Evolutionary conservation across 2,329 filamentous ascomycete species (phyloP), one percentile per base, ranked within the genome.

Genomic region (Alternaria brassicicola): DNA sequence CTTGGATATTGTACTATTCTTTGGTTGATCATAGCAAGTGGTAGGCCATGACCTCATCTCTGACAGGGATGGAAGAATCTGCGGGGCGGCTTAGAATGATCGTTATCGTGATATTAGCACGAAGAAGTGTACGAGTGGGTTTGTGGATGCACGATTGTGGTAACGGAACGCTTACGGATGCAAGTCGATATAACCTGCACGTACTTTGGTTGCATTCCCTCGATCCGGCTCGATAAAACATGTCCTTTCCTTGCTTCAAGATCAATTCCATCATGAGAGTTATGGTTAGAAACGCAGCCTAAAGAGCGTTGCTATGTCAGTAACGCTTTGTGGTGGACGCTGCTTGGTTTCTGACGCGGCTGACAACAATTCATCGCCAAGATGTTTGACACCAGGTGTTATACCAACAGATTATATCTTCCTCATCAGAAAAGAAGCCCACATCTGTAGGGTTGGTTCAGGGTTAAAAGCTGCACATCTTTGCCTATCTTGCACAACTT

Each of bases 381-480:
- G 15, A 42, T n/a, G n/a, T n/a, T 12, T 43, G 42, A 31, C 42
- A 10, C 19, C 13, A 17, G 43, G 28, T 30, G 23, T 31, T 10
- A 28, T 31, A 25, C 30, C 23, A 46, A 13, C 36, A 42, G 21
- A 31, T 17, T 35, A 26, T 33, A 41, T 31, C 36, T 41, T 21
- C 19, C 26, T 42, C 19, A 35, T 48, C 26, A 30, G 23, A 21
- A 19, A 15, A 17, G 30, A 42, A 54, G 21, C 30, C 30, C 38
- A 41, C 31, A 46, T 28, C 21, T 52, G 54, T 57, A 45, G 51
- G 28, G 46, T 41, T 41, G 17, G 39, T 35, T 21, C 39, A 43
- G 23, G n/a, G 17, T 26, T 21, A 23, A 28, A 33, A 19, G 46
- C 30, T 57, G 54, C 28, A 45, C 17, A 19, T n/a, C 26, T 52